These are phyloP conservation scores for Mycena vitilis DNA, from an alignment of 768 basidiomycete genomes.

Conservation along the genomic window DNA sequence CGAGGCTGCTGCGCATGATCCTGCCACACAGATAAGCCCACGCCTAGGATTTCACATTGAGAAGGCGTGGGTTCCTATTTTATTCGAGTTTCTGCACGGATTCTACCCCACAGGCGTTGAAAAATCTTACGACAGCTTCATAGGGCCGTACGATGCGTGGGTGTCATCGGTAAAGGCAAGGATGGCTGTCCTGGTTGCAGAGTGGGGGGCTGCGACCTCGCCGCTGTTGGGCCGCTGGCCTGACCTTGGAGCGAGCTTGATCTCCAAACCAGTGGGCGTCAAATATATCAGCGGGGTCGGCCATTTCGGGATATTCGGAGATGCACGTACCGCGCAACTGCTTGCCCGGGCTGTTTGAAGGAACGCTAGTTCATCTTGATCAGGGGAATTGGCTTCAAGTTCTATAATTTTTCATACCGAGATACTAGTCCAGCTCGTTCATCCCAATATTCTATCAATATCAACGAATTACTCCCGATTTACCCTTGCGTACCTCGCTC, in stretches of 20 bases:
- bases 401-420: too few species aligned
- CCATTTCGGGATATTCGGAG: slow-evolving; percentile 31
- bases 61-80: slow-evolving; percentile 18
- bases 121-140: slow-evolving; percentile 17
- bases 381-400: too few species aligned
- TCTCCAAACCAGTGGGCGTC: slow-evolving; percentile 22
- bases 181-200: slow-evolving; percentile 17
- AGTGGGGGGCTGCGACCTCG: slow-evolving; percentile 24
- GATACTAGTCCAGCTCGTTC: too few species aligned
- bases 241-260: slow-evolving; percentile 29
- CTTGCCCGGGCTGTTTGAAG: slow-evolving; percentile 7
- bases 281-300: slow-evolving; percentile 28
- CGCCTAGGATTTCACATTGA: slow-evolving; percentile 16
- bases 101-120: slow-evolving; percentile 16
- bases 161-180: slow-evolving; percentile 21
- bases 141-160: slow-evolving; percentile 20
- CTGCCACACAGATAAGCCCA: slow-evolving; percentile 9
- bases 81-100: slow-evolving; percentile 23
- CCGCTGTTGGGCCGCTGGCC: slow-evolving; percentile 28
- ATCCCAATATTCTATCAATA: too few species aligned
- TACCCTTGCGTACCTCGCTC: too few species aligned
- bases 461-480: too few species aligned
- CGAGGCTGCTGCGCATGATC: slow-evolving; percentile 25
- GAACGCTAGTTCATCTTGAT: too few species aligned
- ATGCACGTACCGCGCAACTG: slow-evolving; percentile 24